Percentiles rank a stretch among this genome's conserved stretches.
Evolutionary conservation across 345 rosid species (phyloP).

Genomic region (Capsella bursapastoris): DNA sequence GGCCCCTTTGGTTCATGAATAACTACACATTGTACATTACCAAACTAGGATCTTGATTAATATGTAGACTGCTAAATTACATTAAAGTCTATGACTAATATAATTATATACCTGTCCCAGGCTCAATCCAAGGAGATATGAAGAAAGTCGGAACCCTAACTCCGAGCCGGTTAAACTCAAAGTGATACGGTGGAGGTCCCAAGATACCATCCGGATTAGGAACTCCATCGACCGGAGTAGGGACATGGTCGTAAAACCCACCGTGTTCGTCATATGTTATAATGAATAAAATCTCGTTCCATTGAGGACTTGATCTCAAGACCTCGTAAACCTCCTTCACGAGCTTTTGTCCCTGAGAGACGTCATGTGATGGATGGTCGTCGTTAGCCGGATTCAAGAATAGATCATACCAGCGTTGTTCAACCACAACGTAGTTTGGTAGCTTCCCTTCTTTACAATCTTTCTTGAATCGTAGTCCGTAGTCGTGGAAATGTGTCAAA

Average conservation of each 20-base stretch:
- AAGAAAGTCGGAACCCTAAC: constrained; percentile 61
- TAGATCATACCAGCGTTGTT: constrained; percentile 55
- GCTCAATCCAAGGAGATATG: constrained; percentile 62
- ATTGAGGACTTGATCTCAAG: constrained; percentile 57
- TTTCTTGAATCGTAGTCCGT: constrained; percentile 49
- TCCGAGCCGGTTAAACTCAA: constrained; percentile 64
- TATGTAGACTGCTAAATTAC: background rate
- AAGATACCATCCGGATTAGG: constrained; percentile 59
- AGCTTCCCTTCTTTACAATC: constrained; percentile 57
- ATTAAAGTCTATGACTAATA: background rate
- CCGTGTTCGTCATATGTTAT: constrained; percentile 64
- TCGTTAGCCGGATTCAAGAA: constrained; percentile 50
- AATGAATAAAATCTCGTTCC: constrained; percentile 57
- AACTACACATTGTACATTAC: constrained; percentile 42
- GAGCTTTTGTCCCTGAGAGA: constrained; percentile 57
- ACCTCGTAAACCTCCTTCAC: constrained; percentile 61
- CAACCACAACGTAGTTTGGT: constrained; percentile 58
- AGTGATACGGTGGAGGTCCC: constrained; percentile 53
- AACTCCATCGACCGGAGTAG: constrained; percentile 52
- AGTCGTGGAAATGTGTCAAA: constrained; percentile 51
- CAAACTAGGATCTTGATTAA: background rate
- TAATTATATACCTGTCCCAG: constrained; percentile 51
- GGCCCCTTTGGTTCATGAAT: constrained; percentile 58
- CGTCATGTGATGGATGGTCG: constrained; percentile 64
- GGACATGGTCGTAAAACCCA: constrained; percentile 65